Percentiles rank a stretch among this genome's conserved stretches.
Evolutionary conservation across 2,329 filamentous ascomycete species (phyloP).

Genomic region (Paecilomyces dactylethromorphus): DNA sequence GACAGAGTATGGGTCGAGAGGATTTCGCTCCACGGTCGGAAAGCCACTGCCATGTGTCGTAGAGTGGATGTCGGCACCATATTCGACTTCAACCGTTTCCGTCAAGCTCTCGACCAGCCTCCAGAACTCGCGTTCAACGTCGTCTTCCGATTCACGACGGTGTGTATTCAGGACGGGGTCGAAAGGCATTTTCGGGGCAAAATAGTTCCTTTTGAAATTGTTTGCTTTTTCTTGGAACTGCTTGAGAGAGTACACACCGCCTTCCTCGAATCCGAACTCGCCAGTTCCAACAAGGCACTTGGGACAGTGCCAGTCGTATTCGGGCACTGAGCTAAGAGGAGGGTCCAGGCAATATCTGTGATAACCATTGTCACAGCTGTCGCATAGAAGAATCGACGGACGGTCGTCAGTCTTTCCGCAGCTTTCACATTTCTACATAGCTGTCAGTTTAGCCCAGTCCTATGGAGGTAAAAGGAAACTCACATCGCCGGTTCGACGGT

Average conservation of each 20-base stretch:
- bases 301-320: conserved; percentile 92
- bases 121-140: conserved; percentile 97
- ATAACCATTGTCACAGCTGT: conserved; percentile 84
- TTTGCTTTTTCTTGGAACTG: conserved; percentile 95
- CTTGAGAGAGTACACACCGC: conserved; percentile 86
- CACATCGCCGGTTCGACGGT: conserved; percentile 54
- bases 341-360: conserved; percentile 88
- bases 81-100: conserved; percentile 95
- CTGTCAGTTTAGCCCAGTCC: conserved; percentile 20
- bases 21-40: conserved; percentile 86
- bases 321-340: conserved; percentile 67
- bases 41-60: conserved; percentile 97
- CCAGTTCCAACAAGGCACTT: conserved; percentile 92
- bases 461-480: conserved; percentile 11
- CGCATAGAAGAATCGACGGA: conserved; percentile 69
- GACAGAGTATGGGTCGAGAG: conserved; percentile 75
- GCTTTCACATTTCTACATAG: conserved; percentile 66
- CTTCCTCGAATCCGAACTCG: conserved; percentile 96
- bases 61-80: conserved; percentile 95
- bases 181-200: conserved; percentile 81
- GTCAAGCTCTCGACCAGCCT: conserved; percentile 86
- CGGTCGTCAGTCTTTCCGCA: conserved; percentile 74
- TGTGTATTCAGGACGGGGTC: conserved; percentile 77
- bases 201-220: conserved; percentile 91
- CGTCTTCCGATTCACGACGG: conserved; percentile 81